These are phyloP conservation scores for Pythium rishiriense DNA, from an alignment of 352 stramenopile genomes.

Conservation along the genomic window DNA sequence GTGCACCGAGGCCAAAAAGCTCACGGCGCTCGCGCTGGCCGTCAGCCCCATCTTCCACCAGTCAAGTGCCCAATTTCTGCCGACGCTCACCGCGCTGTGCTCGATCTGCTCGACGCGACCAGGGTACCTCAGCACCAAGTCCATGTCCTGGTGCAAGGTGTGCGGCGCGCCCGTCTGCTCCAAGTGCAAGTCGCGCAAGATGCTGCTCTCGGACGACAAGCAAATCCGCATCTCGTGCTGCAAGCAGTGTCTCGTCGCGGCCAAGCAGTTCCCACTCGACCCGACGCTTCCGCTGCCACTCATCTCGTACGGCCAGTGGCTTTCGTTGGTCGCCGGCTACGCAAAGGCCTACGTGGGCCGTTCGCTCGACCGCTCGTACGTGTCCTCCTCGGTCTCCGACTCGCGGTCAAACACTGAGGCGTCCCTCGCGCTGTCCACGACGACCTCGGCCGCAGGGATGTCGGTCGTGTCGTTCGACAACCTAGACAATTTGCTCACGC, in stretches of 20 bases:
- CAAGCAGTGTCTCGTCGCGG: conserved; percentile 31
- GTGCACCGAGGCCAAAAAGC: conserved; percentile 31
- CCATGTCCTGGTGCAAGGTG: conserved; percentile 34
- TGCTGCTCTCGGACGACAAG: conserved; percentile 24
- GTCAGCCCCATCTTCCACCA: conserved; percentile 26
- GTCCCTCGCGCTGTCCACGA: conserved; percentile 9
- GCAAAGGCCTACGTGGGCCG: not conserved
- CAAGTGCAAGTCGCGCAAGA: conserved; percentile 24
- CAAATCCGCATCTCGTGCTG: conserved; percentile 30
- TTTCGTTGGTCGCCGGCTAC: conserved; percentile 3
- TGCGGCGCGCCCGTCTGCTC: conserved; percentile 28
- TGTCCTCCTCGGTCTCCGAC: not conserved
- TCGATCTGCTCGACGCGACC: conserved; percentile 22
- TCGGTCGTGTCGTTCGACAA: conserved; percentile 13
- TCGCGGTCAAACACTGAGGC: conserved; percentile 6
- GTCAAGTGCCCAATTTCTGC: not conserved
- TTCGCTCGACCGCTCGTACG: conserved; percentile 1
- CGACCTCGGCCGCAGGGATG: not conserved
- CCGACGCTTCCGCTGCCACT: conserved; percentile 17
- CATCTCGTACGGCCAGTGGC: conserved; percentile 21
- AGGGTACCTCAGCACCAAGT: conserved; percentile 23
- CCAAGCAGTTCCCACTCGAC: conserved; percentile 15
- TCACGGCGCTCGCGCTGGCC: conserved; percentile 25
- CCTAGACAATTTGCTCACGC: conserved; percentile 18
- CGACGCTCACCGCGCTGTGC: conserved; percentile 1